phyloP scores from a whole-genome alignment of 2,329 filamentous ascomycete species.

The Colletotrichum spaethianum region DNA sequence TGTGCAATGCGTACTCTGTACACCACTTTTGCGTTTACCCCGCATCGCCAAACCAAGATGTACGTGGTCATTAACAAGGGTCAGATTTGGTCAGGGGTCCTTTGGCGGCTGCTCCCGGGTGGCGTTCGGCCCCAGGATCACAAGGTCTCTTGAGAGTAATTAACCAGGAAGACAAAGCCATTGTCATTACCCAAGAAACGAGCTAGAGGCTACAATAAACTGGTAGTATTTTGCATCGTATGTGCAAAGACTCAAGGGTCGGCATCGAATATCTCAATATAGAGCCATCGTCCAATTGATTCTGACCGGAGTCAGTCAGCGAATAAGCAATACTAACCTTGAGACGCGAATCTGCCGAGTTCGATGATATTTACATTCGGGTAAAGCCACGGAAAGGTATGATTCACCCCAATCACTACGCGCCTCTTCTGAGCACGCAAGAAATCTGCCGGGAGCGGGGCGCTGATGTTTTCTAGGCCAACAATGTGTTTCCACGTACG shows the following conservation, averaged over 20 bases:
- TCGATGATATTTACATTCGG: constrained; percentile 22
- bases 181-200: background rate
- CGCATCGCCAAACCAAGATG: constrained; percentile 32
- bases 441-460: constrained; percentile 31
- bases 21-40: constrained; percentile 25
- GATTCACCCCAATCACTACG: constrained; percentile 1
- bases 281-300: background rate
- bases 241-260: background rate
- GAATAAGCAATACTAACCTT: background rate
- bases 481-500: constrained; percentile 13
- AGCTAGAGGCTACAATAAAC: background rate
- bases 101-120: constrained; percentile 35
- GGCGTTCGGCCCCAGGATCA: background rate
- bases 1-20: background rate
- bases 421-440: background rate
- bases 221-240: background rate
- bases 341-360: constrained; percentile 25
- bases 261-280: background rate
- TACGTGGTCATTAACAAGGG: constrained; percentile 4
- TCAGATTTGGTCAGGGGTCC: constrained; percentile 32
- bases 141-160: background rate
- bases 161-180: background rate
- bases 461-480: constrained; percentile 17
- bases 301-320: background rate
- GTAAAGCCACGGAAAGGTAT: constrained; percentile 27